Conservation (phyloP, 768 basidiomycete genomes). For the Lactifluus pinguis region DNA sequence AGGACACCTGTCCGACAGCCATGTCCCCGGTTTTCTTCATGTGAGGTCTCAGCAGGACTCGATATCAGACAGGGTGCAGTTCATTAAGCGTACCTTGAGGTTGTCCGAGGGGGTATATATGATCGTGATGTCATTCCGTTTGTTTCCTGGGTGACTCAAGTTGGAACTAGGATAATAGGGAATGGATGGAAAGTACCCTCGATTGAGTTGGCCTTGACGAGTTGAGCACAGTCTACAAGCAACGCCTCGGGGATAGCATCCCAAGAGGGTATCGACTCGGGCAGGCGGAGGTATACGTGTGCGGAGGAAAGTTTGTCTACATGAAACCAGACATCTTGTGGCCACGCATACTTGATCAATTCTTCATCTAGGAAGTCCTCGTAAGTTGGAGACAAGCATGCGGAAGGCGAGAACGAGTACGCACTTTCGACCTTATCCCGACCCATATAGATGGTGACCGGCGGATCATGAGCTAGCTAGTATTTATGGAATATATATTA, state of each 20-base stretch:
- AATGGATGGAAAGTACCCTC: conserved; percentile 47
- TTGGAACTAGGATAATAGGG: neutral
- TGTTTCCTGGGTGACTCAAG: conserved; percentile 57
- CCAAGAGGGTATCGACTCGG: conserved; percentile 68
- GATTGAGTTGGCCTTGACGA: conserved; percentile 97
- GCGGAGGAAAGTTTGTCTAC: conserved; percentile 97
- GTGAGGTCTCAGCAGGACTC: neutral
- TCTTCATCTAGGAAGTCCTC: conserved; percentile 66
- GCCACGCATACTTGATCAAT: conserved; percentile 86
- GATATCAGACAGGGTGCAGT: neutral
- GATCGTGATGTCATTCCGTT: conserved; percentile 86
- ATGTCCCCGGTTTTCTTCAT: conserved; percentile 92
- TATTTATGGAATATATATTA: neutral
- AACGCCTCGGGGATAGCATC: conserved; percentile 76
- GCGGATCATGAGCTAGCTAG: conserved; percentile 46
- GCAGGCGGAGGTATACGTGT: conserved; percentile 92
- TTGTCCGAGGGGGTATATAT: conserved; percentile 93
- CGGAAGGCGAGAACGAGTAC: conserved; percentile 22
- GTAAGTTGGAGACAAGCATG: neutral
- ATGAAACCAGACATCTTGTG: conserved; percentile 89
- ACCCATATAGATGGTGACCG: conserved; percentile 84
- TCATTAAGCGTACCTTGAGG: conserved; percentile 54
- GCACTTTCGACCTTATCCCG: conserved; percentile 93
- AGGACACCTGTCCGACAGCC: conserved; percentile 94
- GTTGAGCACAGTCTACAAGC: conserved; percentile 80